Evolutionary conservation across 2,329 filamentous ascomycete genomes (phyloP).

Genomic region (Metarhizium robertsii): DNA sequence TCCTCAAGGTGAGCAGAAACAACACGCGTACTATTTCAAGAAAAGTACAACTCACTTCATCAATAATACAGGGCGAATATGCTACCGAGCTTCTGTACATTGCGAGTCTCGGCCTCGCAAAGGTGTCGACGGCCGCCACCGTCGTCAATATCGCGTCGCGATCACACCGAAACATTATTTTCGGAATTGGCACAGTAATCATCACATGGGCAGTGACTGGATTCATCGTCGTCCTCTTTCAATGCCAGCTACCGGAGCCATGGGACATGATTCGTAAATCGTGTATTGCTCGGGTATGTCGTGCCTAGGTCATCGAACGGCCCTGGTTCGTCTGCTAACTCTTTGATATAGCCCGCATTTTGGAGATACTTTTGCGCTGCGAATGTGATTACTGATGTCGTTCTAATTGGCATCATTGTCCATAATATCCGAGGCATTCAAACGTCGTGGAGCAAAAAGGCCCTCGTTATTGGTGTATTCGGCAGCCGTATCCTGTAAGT

Average conservation of each 20-base stretch:
- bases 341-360: conserved; percentile 12
- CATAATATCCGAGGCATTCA: conserved; percentile 20
- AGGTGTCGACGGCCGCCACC: conserved; percentile 17
- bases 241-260: conserved; percentile 16
- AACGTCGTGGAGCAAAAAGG: conserved; percentile 17
- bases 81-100: conserved; percentile 16
- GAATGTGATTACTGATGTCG: conserved; percentile 21
- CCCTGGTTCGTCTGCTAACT: conserved; percentile 8
- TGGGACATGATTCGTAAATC: conserved; percentile 16
- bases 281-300: conserved; percentile 10
- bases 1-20: conserved; percentile 15
- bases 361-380: conserved; percentile 18
- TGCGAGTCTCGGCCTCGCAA: conserved; percentile 15
- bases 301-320: background rate
- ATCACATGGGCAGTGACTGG: conserved; percentile 15
- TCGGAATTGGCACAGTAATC: conserved; percentile 11
- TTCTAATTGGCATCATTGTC: conserved; percentile 16
- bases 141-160: conserved; percentile 15
- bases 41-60: conserved; percentile 7
- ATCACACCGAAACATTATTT: conserved; percentile 13
- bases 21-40: background rate
- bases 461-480: conserved; percentile 19
- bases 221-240: conserved; percentile 16
- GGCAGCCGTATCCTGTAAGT: conserved; percentile 21
- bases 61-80: conserved; percentile 12